Evolutionary conservation across 805 yeast species (phyloP), one percentile per base, ranked within the genome.

Genomic region (Yamadazyma paraphyllophila): DNA sequence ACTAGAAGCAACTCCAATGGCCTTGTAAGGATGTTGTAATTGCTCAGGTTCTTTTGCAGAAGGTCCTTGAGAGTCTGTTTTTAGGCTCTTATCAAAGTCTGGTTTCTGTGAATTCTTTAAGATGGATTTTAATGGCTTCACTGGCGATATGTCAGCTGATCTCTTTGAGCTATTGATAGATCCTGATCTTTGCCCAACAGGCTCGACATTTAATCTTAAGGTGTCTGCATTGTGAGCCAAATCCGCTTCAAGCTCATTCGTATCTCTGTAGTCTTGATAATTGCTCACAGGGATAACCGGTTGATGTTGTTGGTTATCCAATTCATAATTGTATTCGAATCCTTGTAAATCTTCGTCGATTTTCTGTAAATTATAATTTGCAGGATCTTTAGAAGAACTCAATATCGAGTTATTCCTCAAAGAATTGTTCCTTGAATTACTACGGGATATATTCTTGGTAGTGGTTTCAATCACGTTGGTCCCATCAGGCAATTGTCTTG

Each of bases 271-370:
- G 7, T 44, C 36, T 14, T 37, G 43, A 14, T 14, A 20, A 17
- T 44, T 26, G 7, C 16, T 13, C 2, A 29, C 43, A 8, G 37
- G 41, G 7, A 34, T 14, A 4, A 10, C 31, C 13, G 20, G 30
- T 4, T 27, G 15, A n/a, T 39, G 34, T 43, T 35, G 34, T 34
- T 36, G 29, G 25, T 58, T 55, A 45, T 70, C 74, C 30, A 68
- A 46, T 44, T 63, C 64, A 50, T 71, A 71, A 42, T 65, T 67
- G 46, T 68, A 71, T 29, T 71, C 77, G 45, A 71, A 71, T 44
- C 66, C 74, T 32, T 62, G 70, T 36, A 71, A 60, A 40, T 69
- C 73, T 51, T 71, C 77, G 13, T 71, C 76, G 32, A 71, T 71
- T 53, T 69, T 71, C 26, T 55, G 54, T 41, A 71, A 56, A 46